A percentile compares a stretch with the other conserved stretches of the same genome.
These are phyloP conservation scores for Stachybotrys chartarum DNA, from an alignment of 2,329 filamentous ascomycete species.

Conservation along the genomic window DNA sequence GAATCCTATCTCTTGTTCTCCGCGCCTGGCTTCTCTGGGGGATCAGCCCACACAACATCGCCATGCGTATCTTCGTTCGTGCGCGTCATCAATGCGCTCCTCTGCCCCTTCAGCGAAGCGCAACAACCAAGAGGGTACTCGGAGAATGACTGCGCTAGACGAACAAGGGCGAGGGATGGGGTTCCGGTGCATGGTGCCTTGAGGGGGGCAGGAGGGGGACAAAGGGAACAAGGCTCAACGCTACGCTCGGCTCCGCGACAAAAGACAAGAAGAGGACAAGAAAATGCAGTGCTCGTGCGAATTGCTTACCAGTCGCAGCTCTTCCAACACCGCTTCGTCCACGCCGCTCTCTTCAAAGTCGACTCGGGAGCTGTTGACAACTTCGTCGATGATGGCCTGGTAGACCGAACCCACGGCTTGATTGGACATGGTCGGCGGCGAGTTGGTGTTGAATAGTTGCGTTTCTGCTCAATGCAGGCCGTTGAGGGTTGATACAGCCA, in stretches of 20 bases:
- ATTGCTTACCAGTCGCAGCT: conserved; percentile 73
- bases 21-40: not conserved
- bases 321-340: conserved; percentile 76
- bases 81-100: not conserved
- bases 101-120: not conserved
- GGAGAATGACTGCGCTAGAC: no score
- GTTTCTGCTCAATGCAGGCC: not conserved
- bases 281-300: not conserved
- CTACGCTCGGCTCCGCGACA: not conserved
- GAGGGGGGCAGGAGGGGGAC: not conserved
- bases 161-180: not conserved
- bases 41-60: not conserved
- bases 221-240: not conserved
- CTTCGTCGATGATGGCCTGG: conserved; percentile 68
- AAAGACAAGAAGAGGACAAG: not conserved
- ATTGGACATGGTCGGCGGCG: conserved; percentile 46
- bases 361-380: conserved; percentile 84
- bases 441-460: conserved; percentile 1
- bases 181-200: not conserved
- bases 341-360: conserved; percentile 97
- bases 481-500: no score
- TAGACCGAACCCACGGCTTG: conserved; percentile 69
- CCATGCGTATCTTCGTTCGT: no score
- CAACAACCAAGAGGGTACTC: not conserved
- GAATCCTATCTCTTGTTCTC: not conserved